Percentiles rank a stretch among this genome's conserved stretches.
phyloP scores from a whole-genome alignment of 108 stramenopile species.

The Conticribra guillardii region DNA sequence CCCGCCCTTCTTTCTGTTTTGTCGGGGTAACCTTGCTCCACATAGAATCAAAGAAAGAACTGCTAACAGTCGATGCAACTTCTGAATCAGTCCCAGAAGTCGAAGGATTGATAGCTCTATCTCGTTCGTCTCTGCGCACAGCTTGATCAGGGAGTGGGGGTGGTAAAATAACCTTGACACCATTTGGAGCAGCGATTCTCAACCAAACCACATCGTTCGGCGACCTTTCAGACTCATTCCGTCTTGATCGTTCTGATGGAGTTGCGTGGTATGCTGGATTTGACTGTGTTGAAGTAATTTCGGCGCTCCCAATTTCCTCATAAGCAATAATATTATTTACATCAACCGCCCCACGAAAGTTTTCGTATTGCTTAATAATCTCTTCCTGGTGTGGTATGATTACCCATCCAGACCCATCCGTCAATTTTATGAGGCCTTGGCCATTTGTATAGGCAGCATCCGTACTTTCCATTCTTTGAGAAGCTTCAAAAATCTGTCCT shows the following conservation, averaged over 20 bases:
- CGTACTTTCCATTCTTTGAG: conserved; percentile 69
- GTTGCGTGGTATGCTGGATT: conserved; percentile 1
- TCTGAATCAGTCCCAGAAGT: conserved; percentile 35
- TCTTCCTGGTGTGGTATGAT: conserved; percentile 76
- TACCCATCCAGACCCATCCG: conserved; percentile 88
- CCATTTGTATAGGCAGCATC: conserved; percentile 64
- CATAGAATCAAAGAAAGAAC: conserved; percentile 48
- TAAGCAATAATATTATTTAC: conserved; percentile 37
- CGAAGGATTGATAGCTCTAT: conserved; percentile 9
- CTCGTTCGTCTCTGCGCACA: conserved; percentile 3
- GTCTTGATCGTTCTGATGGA: conserved; percentile 8
- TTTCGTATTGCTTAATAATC: conserved; percentile 63
- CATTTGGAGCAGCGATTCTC: conserved; percentile 59
- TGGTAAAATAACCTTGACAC: conserved; percentile 66
- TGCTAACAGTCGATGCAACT: conserved; percentile 32
- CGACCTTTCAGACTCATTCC: conserved; percentile 22
- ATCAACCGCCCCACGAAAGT: conserved; percentile 53
- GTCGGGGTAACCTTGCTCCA: conserved; percentile 46
- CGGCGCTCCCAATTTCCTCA: conserved; percentile 86
- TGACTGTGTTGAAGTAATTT: conserved; percentile 18
- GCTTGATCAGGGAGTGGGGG: conserved; percentile 37
- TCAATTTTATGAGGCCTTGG: conserved; percentile 79
- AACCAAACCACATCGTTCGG: conserved; percentile 58
- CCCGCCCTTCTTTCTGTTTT: conserved; percentile 34
- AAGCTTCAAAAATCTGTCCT: conserved; percentile 86